Conservation (phyloP, 2,329 filamentous ascomycete genomes). For the Penicillium sp. region DNA sequence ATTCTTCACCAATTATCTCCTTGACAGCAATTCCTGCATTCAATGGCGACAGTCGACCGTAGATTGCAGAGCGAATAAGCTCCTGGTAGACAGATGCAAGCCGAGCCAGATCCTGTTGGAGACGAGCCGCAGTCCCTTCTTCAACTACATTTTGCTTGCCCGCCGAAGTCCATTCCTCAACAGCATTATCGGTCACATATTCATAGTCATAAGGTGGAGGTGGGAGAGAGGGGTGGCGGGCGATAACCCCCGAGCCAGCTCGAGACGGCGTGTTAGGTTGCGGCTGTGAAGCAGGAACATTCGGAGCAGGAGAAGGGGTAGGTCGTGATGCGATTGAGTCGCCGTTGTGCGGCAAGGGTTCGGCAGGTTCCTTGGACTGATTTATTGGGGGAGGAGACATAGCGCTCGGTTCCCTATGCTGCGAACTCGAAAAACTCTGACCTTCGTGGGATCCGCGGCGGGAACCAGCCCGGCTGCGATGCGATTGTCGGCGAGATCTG, state of each 20-base stretch:
- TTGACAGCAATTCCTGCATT: constrained; percentile 72
- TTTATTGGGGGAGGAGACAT: constrained; percentile 33
- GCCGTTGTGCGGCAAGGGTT: constrained; percentile 32
- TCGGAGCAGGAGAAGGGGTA: constrained; percentile 24
- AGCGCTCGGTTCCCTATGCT: constrained; percentile 23
- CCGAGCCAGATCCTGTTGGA: constrained; percentile 65
- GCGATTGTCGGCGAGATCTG: constrained; percentile 37
- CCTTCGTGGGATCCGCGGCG: constrained; percentile 38
- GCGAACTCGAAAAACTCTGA: constrained; percentile 33
- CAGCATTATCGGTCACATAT: constrained; percentile 67
- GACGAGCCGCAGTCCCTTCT: constrained; percentile 62
- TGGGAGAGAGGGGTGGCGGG: constrained; percentile 21
- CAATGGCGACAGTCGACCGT: constrained; percentile 62
- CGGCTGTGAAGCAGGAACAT: constrained; percentile 15
- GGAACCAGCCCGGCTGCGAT: constrained; percentile 36
- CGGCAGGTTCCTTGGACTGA: constrained; percentile 29
- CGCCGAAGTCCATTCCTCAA: constrained; percentile 65
- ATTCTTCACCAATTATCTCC: constrained; percentile 65
- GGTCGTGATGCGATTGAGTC: constrained; percentile 12
- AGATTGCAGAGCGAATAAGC: constrained; percentile 71
- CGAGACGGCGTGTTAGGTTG: constrained; percentile 21
- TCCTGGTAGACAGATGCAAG: constrained; percentile 79
- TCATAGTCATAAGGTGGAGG: constrained; percentile 65
- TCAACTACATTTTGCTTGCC: constrained; percentile 68
- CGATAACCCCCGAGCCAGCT: constrained; percentile 17